Conservation (phyloP, 176 grass and related monocot genomes). For the Echinochloa phyllopogon region DNA sequence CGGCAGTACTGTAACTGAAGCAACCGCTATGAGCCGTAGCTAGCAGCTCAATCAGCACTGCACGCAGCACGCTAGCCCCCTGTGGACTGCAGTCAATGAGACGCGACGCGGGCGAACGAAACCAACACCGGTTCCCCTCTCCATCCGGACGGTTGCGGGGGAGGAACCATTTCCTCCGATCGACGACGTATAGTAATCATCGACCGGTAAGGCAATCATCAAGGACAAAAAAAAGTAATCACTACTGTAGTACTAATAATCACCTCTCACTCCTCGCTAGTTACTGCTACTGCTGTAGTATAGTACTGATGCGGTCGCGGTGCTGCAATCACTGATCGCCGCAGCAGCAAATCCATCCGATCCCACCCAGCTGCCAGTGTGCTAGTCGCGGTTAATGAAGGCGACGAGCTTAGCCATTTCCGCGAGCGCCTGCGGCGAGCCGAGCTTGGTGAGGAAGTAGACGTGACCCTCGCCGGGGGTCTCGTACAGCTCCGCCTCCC, state of each 20-base stretch:
- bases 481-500: slow-evolving; percentile 53
- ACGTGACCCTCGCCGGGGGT: slow-evolving; percentile 61
- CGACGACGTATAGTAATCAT: not conserved
- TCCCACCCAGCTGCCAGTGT: not conserved
- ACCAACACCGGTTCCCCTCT: slow-evolving; percentile 33
- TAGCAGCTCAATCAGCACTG: not conserved
- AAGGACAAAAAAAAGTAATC: slow-evolving; percentile 16
- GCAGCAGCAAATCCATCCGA: not conserved
- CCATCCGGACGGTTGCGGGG: slow-evolving; percentile 40
- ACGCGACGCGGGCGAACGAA: slow-evolving; percentile 22
- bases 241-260: slow-evolving; percentile 15
- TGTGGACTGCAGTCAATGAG: slow-evolving; percentile 28
- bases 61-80: not conserved
- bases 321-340: not conserved
- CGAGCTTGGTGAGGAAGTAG: slow-evolving; percentile 62
- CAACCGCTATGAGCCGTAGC: not conserved
- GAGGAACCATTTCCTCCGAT: slow-evolving; percentile 32
- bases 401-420: slow-evolving; percentile 55
- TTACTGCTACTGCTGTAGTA: slow-evolving; percentile 1
- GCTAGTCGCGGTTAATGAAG: slow-evolving; percentile 56
- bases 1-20: not conserved
- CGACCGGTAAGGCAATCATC: slow-evolving; percentile 29
- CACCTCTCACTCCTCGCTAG: slow-evolving; percentile 34
- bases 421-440: slow-evolving; percentile 50
- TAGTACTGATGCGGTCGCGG: not conserved